Conservation (phyloP, 2,329 filamentous ascomycete genomes). For the Diaporthe sp. region DNA sequence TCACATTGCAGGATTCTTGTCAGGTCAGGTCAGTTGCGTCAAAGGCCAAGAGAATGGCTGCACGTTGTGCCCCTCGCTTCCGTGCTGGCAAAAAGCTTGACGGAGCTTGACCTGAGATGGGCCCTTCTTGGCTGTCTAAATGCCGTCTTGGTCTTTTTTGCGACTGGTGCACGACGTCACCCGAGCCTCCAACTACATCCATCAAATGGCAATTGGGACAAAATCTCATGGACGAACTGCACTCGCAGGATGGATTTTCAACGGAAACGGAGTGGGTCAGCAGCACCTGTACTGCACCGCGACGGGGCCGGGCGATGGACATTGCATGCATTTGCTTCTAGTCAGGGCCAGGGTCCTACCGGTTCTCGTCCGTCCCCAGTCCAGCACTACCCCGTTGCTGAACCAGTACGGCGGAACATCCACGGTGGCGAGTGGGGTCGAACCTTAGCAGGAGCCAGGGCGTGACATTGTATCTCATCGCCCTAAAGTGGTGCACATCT, state of each 20-base stretch:
- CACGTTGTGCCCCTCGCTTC: constrained; percentile 8
- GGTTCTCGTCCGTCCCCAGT: constrained; percentile 4
- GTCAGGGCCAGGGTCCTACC: constrained; percentile 22
- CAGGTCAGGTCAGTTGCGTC: not conserved
- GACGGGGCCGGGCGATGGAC: constrained; percentile 9
- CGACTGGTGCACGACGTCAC: not conserved
- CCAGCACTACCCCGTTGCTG: constrained; percentile 2
- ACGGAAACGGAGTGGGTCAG: constrained; percentile 4
- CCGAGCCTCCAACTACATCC: too few species aligned
- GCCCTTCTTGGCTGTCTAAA: constrained; percentile 3
- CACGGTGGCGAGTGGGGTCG: constrained; percentile 18
- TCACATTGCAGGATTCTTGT: constrained; percentile 7
- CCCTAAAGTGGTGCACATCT: not conserved
- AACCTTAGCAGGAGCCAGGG: not conserved
- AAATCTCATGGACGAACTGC: not conserved
- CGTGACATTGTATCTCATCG: not conserved
- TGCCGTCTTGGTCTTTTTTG: constrained; percentile 22
- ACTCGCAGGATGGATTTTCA: not conserved
- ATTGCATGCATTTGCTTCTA: constrained; percentile 4
- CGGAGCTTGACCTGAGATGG: constrained; percentile 20
- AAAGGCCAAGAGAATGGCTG: constrained; percentile 11
- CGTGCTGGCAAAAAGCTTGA: constrained; percentile 23
- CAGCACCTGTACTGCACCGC: not conserved
- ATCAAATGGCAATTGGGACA: not conserved
- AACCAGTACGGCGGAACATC: constrained; percentile 9